Evolutionary conservation across 352 stramenopile species (phyloP).

Genomic region (Thalassiosira mediterranea): DNA sequence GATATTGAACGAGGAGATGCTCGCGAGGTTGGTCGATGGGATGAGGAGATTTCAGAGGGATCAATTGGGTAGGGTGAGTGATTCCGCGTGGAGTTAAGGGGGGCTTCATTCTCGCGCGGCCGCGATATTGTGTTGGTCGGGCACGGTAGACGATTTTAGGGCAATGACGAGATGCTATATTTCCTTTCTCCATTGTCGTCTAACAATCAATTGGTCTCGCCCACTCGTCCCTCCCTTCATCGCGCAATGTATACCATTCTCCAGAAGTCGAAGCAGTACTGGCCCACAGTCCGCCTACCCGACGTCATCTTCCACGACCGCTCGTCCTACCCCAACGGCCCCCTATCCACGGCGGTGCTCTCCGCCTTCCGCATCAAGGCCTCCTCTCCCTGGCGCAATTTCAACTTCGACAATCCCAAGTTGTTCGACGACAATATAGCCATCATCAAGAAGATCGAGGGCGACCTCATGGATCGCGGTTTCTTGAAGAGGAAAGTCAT

Average conservation of each 20-base stretch:
- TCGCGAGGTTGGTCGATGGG: conserved; percentile 46
- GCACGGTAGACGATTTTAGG: neutral
- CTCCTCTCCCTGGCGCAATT: conserved; percentile 39
- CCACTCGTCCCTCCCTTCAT: conserved; percentile 2
- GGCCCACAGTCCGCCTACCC: conserved; percentile 35
- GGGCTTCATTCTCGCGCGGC: neutral
- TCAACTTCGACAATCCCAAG: conserved; percentile 45
- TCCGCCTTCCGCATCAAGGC: conserved; percentile 48
- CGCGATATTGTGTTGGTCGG: conserved; percentile 1
- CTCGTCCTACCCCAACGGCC: conserved; percentile 31
- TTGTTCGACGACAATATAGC: conserved; percentile 13
- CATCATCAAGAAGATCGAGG: conserved; percentile 27
- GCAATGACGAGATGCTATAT: conserved; percentile 11
- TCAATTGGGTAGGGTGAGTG: conserved; percentile 50
- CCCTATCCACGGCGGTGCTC: conserved; percentile 34
- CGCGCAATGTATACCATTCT: neutral
- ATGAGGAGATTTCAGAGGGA: conserved; percentile 38
- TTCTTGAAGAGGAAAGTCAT: conserved; percentile 35
- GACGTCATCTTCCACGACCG: conserved; percentile 38
- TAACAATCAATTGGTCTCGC: neutral
- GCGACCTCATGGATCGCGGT: conserved; percentile 31
- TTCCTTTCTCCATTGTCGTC: conserved; percentile 1
- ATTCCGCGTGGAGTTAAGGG: no score
- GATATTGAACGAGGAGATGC: conserved; percentile 50
- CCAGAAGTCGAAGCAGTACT: conserved; percentile 50